Base-by-base conservation (phyloP, 2,329 filamentous ascomycete genomes). In the Curvularia lunata region DNA sequence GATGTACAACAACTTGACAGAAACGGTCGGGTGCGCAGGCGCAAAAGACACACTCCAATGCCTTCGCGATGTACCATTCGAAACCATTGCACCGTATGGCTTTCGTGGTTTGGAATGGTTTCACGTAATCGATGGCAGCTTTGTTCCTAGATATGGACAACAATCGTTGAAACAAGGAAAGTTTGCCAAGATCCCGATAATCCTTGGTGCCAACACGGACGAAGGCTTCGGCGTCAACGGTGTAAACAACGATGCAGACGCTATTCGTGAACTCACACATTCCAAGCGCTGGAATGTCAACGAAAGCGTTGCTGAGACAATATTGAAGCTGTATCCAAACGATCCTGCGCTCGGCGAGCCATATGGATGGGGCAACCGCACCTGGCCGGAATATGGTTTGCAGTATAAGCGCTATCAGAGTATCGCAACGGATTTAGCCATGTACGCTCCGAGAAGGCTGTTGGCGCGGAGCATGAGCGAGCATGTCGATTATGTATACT, bases 171-270 rank as follows among this genome's bases (percentile, higher is more conserved):
- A 21, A 0, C 27, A 79, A 3, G 86, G 86, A 48, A 80, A 81
- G 8, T 89, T 90, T 61, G 83, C 88, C 52, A 82, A 85, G 46
- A 84, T 90, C 0, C 86, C 87, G 0, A 80, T 89, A 28, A 78
- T 91, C 1, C 76, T 84, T 23, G 88, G 88, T 1, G 83, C 82
- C 18, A 90, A 89, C 68, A 83, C 83, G 0, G 88, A 90, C 63
- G 88, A 91, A 69, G 88, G 86, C 0, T 84, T 84, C 1, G 77
- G 79, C 1, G 88, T 88, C 58, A 82, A 58, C 16, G 78, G 79
- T 0, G 80, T 82, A 1, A 75, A 69, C 12, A 83, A 79, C 3
- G 81, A 78, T 19, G 79, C 70, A 41, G 63, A 70, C 49, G 71
- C 72, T 9, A 52, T 71, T 8, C 59, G 69, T 18, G 64, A 71